Base-by-base conservation (phyloP, 73 alveolate species). In the Paramecium caudatum region DNA sequence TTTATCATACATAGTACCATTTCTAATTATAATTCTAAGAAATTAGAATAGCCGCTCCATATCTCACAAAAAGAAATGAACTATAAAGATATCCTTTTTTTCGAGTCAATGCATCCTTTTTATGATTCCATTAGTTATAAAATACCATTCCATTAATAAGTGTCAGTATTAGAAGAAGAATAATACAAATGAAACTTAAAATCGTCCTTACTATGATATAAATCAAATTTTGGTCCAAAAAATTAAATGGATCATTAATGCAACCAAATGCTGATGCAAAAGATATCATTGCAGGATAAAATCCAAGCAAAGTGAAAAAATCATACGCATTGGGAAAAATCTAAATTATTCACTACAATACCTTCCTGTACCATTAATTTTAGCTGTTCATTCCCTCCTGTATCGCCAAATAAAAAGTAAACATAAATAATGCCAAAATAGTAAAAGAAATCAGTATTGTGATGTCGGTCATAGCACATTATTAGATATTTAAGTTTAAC, bases 71-170 rank as follows among this genome's bases (percentile, higher is more conserved):
- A 1, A 55, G 23, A 3, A 55, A 23, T 21, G 30, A 7, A 25
- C 30, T 15, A 25, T 25, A 10, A 25, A 41, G 30, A 55, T 55
- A 55, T 25, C 78, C 23, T 55, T 55, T 25, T 55, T 55, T 55
- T 55, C 78, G 23, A 1, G 78, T 55, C 30, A 55, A 23, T 55
- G 43, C 78, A 55, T 55, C 78, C 30, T 41, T 55, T 55, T 55
- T 55, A 15, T 55, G 23, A 8, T 25, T 10, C 78, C 78, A 55
- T 55, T 55, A 34, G 30, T 55, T 55, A 23, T 55, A 55, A 8
- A 25, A 55, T 9, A 55, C 1, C 5, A 55, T 55, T 25, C 78
- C 30, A 55, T 55, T 25, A 19, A 55, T 21, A 15, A 55, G 23
- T 8, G 78, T 25, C 10, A 55, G 30, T 19, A 55, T 1, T 25